Evolutionary conservation across 352 stramenopile species (phyloP), one percentile per base, ranked within the genome.

Genomic region (Phytophthora capsici): DNA sequence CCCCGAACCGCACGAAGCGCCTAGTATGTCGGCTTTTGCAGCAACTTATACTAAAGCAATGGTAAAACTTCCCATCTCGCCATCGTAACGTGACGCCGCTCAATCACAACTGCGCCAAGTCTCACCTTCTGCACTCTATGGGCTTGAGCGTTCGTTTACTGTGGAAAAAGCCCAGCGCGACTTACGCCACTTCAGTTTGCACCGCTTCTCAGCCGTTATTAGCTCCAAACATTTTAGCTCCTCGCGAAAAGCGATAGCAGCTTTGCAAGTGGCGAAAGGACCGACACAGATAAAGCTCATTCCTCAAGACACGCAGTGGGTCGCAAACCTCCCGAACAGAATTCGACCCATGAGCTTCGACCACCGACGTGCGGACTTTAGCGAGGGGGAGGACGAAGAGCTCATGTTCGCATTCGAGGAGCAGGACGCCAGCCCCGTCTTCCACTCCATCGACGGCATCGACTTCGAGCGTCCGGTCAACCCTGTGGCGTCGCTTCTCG

Each of bases 321-420:
- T 25, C 41, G 1, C 46, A 64, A 62, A 34, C 10, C 38, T 55
- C 32, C 8, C 0, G 25, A 7, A 28, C 25, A 7, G 25, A 1
- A n/a, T n/a, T n/a, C n/a, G n/a, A n/a, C n/a, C n/a, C n/a, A 64
- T 66, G 62, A 65, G 45, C 16, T 25, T 26, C 23, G 26, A 69
- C 13, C 23, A 47, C 6, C 9, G 37, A 47, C 37, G 14, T 12
- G 23, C 22, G 48, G 23, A 47, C 46, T 50, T 64, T 6, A 73
- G 59, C 19, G 65, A 74, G 6, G 60, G 28, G 19, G 77, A 86
- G n/a, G 76, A 90, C 17, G 76, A 90, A 23, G 82, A 92, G 37
- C 75, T 92, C 66, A 88, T 90, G 80, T 92, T 92, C 61, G 46
- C 78, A 37, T 90, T 92, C 41, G 84, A 90, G 32, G 51, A 72